Evolutionary conservation across 1,284 basidiomycete species (phyloP).

Genomic region (Inonotus hispidus): DNA sequence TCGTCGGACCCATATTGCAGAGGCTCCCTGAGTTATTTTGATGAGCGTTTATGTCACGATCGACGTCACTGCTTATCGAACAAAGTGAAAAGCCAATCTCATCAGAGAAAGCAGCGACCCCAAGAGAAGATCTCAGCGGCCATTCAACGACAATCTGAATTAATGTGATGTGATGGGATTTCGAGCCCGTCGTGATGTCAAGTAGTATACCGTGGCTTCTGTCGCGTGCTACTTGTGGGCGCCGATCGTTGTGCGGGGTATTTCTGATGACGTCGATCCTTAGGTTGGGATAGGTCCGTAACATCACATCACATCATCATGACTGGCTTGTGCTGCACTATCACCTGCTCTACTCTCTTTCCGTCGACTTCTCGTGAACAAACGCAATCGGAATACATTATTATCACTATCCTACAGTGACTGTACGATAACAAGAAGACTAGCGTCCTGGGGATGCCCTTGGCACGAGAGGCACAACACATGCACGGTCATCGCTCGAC

Average conservation of each 20-base stretch:
- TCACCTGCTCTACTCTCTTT: background rate
- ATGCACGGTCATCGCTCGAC: background rate
- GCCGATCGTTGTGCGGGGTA: background rate
- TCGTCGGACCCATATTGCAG: background rate
- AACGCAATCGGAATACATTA: background rate
- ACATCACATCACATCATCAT: background rate
- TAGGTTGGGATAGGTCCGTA: background rate
- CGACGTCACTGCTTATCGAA: background rate
- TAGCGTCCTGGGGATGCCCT: background rate
- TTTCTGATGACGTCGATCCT: background rate
- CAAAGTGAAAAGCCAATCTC: conserved; percentile 2
- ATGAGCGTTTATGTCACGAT: background rate
- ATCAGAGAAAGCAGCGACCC: background rate
- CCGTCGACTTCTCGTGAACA: background rate
- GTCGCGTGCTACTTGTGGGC: background rate
- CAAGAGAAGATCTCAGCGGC: background rate
- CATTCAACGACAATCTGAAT: background rate
- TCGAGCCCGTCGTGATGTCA: background rate
- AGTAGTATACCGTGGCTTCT: background rate
- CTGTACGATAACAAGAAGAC: background rate
- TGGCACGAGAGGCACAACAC: background rate
- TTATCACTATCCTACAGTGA: background rate
- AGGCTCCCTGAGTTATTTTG: background rate
- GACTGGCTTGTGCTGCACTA: background rate
- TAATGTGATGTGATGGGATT: background rate